Evolutionary conservation across 352 stramenopile species (phyloP).

Genomic region (Phytophthora chlamydospora): DNA sequence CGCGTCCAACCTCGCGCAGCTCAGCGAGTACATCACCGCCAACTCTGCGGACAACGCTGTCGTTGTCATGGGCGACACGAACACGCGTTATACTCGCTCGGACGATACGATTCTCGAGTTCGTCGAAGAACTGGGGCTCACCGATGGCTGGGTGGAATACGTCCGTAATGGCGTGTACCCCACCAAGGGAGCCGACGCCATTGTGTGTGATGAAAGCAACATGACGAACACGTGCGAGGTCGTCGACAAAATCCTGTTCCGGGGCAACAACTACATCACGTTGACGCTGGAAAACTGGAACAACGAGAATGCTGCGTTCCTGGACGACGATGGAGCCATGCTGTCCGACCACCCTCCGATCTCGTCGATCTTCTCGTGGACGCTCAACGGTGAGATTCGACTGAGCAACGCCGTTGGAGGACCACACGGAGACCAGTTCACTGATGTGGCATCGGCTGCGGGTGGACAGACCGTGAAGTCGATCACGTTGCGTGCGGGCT

Average conservation of each 20-base stretch:
- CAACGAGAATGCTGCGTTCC: slow-evolving; percentile 52
- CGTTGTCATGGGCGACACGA: slow-evolving; percentile 58
- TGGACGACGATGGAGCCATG: slow-evolving; percentile 37
- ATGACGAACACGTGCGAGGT: slow-evolving; percentile 53
- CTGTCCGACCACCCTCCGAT: slow-evolving; percentile 57
- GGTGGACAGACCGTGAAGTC: slow-evolving; percentile 34
- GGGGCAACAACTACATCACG: slow-evolving; percentile 51
- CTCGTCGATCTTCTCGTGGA: slow-evolving; percentile 46
- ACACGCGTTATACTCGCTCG: slow-evolving; percentile 55
- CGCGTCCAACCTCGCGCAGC: slow-evolving; percentile 43
- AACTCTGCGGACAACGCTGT: slow-evolving; percentile 57
- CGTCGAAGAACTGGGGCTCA: slow-evolving; percentile 32
- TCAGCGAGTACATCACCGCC: slow-evolving; percentile 44
- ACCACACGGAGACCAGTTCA: slow-evolving; percentile 48
- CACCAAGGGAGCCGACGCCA: slow-evolving; percentile 35
- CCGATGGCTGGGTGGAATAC: slow-evolving; percentile 51
- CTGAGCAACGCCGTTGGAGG: slow-evolving; percentile 47
- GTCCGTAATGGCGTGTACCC: slow-evolving; percentile 44
- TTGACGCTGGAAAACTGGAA: slow-evolving; percentile 41
- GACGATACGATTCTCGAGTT: slow-evolving; percentile 47
- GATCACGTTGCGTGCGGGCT: slow-evolving; percentile 38
- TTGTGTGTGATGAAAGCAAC: slow-evolving; percentile 40
- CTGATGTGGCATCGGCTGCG: slow-evolving; percentile 34
- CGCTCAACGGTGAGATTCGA: slow-evolving; percentile 36
- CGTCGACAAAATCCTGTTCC: slow-evolving; percentile 63